Evolutionary conservation across 2,329 filamentous ascomycete species (phyloP), one percentile per base, ranked within the genome.

Genomic region (Fusarium siculi): DNA sequence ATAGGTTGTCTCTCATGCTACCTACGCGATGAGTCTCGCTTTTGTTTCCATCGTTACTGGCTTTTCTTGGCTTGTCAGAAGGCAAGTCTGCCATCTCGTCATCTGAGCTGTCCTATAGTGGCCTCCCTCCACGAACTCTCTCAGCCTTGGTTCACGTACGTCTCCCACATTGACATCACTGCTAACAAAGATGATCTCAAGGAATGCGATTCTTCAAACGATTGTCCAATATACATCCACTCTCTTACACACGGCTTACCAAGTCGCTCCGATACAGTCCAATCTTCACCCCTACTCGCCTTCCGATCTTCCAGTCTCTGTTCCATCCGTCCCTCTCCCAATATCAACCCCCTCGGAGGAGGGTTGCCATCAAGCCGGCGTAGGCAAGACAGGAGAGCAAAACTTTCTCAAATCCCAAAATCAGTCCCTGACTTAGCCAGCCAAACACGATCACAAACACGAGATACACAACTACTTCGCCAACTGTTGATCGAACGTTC

Each of bases 371-470:
- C 7, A 72, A 23, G 15, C 47, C 58, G 2, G 68, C 30, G 9
- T 68, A 72, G 5, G 58, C 63, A 3, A 72, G 28, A 18, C 53
- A 68, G 6, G 43, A 39, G 43, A 72, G 34, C 19, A 72, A 46
- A 9, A 62, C 32, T 42, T 60, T 72, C 40, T 69, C 68, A n/a
- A 64, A 53, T 16, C 55, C 54, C 14, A 19, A 14, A n/a, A 69
- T 19, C 10, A 72, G 54, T 8, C 42, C 58, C 37, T 72, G 63
- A 15, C 18, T 49, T 28, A 65, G 9, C 62, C 52, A 72, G 36
- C 63, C 64, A 46, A 72, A 72, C 9, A 23, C 40, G 34, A 72
- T 68, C 16, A 72, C 63, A 44, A 72, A 72, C 10, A 61, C 54
- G 12, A 72, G 64, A 42, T 72, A 72, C 7, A 57, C 65, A 25